These are phyloP conservation scores for Volvox africanus DNA, from an alignment of 139 green algal genomes.

Conservation along the genomic window DNA sequence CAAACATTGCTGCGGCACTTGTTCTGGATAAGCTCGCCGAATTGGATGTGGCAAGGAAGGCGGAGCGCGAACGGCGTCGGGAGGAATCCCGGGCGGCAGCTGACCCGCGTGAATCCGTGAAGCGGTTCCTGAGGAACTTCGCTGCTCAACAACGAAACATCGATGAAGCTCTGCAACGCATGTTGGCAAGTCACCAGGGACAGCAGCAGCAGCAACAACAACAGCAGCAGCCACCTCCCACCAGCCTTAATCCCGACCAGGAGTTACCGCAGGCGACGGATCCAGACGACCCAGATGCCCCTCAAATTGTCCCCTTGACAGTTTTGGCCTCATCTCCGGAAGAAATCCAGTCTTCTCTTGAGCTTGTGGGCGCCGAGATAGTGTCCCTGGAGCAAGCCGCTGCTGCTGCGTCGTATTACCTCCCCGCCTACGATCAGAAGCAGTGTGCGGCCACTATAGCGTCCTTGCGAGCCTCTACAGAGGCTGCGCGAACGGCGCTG, in stretches of 20 bases:
- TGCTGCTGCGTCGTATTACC: slow-evolving; percentile 81
- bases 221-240: background rate
- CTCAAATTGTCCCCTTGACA: background rate
- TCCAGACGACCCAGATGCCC: background rate
- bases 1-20: background rate
- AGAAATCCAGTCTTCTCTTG: background rate
- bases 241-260: background rate
- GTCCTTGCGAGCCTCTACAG: slow-evolving; percentile 61
- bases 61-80: slow-evolving; percentile 52
- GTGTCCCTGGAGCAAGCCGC: slow-evolving; percentile 57
- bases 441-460: slow-evolving; percentile 55
- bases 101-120: slow-evolving; percentile 51
- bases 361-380: slow-evolving; percentile 47
- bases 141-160: slow-evolving; percentile 2
- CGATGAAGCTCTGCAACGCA: slow-evolving; percentile 16
- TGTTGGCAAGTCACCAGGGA: background rate
- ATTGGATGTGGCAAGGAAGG: slow-evolving; percentile 34
- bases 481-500: slow-evolving; percentile 55
- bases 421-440: slow-evolving; percentile 79
- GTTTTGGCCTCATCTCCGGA: slow-evolving; percentile 18
- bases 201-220: background rate
- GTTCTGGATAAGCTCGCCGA: slow-evolving; percentile 46
- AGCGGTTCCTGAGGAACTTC: slow-evolving; percentile 1
- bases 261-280: background rate
- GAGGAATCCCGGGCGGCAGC: slow-evolving; percentile 7